Evolutionary conservation across 768 basidiomycete species (phyloP).

Genomic region (Phlebiopsis gigantea): DNA sequence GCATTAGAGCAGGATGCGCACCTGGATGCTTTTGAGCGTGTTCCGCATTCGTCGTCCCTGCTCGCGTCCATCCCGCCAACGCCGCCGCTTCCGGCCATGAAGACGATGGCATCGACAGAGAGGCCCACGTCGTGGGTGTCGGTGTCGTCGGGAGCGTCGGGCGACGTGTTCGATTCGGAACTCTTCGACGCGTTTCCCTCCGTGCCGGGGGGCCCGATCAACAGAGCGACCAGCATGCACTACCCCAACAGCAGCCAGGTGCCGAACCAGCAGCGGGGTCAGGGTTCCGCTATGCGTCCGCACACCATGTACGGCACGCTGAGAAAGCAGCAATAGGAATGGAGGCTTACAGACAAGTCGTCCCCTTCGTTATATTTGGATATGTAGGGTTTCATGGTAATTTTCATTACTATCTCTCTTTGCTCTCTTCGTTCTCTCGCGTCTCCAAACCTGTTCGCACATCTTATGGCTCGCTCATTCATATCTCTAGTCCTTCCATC

Average conservation of each 20-base stretch:
- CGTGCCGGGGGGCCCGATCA: constrained; percentile 39
- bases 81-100: neutral
- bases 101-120: neutral
- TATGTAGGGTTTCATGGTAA: neutral
- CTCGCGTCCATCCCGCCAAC: constrained; percentile 5
- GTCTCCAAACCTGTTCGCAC: neutral
- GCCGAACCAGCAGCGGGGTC: neutral
- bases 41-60: constrained; percentile 6
- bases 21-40: constrained; percentile 9
- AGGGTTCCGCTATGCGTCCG: neutral
- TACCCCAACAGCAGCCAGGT: neutral
- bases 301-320: neutral
- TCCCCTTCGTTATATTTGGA: neutral
- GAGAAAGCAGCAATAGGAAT: neutral
- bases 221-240: neutral
- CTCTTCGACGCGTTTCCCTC: constrained; percentile 55
- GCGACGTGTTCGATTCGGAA: constrained; percentile 42
- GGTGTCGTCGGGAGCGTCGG: constrained; percentile 28
- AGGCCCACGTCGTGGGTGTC: constrained; percentile 40
- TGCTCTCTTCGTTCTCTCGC: neutral
- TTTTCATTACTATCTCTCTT: neutral
- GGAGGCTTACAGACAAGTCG: neutral
- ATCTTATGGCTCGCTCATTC: neutral
- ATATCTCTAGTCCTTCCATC: neutral
- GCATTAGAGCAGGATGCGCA: constrained; percentile 3